Evolutionary conservation across 306 rosid genomes (phyloP).

Genomic region (Cicer pinnatifidum): DNA sequence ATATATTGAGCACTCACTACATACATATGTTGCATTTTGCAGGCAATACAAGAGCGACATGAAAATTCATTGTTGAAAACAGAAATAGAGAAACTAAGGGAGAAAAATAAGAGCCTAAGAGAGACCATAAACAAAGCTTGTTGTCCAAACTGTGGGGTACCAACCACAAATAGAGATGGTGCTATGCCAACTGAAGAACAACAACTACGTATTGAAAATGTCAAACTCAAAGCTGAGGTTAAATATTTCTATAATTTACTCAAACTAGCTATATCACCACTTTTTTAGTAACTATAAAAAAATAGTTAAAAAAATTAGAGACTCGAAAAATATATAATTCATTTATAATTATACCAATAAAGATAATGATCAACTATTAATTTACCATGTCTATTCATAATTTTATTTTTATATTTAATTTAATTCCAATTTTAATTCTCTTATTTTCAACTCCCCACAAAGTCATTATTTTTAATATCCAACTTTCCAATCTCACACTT

Average conservation of each 20-base stretch:
- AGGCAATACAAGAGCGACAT: conserved; percentile 99
- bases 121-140: conserved; percentile 73
- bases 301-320: too few relatives aligned
- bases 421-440: too few relatives aligned
- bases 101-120: conserved; percentile 74
- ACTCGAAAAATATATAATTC: background rate
- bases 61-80: conserved; percentile 83
- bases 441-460: too few relatives aligned
- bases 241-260: background rate
- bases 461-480: too few relatives aligned
- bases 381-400: background rate
- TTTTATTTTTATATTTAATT: background rate
- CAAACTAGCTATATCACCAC: background rate
- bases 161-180: conserved; percentile 62
- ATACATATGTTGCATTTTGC: background rate
- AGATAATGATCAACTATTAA: background rate
- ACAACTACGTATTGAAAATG: conserved; percentile 86
- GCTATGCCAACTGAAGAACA: conserved; percentile 78
- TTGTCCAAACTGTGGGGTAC: conserved; percentile 88
- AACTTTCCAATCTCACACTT: too few relatives aligned
- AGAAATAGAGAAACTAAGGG: conserved; percentile 85
- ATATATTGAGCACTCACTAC: background rate
- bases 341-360: background rate
- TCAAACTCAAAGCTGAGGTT: conserved; percentile 95
- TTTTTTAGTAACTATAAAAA: background rate